Percentiles rank a stretch among this genome's conserved stretches.
phyloP scores from a whole-genome alignment of 2,329 filamentous ascomycete species.

The Pseudopyricularia cyperi region DNA sequence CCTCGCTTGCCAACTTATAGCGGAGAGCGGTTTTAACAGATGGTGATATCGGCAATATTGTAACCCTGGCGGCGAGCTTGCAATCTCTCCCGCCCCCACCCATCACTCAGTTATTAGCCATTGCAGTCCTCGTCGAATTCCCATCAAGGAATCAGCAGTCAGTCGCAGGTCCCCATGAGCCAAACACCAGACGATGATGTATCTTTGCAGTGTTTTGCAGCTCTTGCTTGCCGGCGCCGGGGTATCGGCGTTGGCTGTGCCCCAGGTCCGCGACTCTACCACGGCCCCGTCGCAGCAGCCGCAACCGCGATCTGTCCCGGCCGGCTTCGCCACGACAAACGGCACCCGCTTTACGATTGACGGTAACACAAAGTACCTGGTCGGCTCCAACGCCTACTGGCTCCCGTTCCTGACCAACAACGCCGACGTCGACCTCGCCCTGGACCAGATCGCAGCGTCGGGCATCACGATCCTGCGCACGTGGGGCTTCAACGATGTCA shows the following conservation, averaged over 20 bases:
- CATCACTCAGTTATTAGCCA: too few species aligned
- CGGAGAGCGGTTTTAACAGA: too few species aligned
- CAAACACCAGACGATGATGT: not conserved
- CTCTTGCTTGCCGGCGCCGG: not conserved
- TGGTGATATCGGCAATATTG: too few species aligned
- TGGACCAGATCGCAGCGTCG: slow-evolving; percentile 32
- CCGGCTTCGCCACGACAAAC: slow-evolving; percentile 6
- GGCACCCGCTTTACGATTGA: slow-evolving; percentile 24
- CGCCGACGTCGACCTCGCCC: slow-evolving; percentile 38
- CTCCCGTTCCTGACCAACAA: slow-evolving; percentile 37
- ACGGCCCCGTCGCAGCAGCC: not conserved
- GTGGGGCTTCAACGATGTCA: slow-evolving; percentile 53
- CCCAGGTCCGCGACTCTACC: not conserved
- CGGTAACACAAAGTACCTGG: slow-evolving; percentile 31
- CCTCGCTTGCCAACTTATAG: too few species aligned
- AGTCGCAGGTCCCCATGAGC: not conserved
- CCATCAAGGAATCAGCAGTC: too few species aligned
- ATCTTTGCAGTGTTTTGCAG: not conserved
- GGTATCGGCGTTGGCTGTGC: not conserved
- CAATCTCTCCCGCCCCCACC: too few species aligned
- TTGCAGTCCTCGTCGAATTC: too few species aligned
- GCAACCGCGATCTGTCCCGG: not conserved
- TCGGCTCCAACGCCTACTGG: slow-evolving; percentile 44
- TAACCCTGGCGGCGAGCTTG: too few species aligned
- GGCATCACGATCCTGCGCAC: slow-evolving; percentile 45